Conservation (phyloP, 192 early-diverging fungal genomes). For the Coemansia sp. region DNA sequence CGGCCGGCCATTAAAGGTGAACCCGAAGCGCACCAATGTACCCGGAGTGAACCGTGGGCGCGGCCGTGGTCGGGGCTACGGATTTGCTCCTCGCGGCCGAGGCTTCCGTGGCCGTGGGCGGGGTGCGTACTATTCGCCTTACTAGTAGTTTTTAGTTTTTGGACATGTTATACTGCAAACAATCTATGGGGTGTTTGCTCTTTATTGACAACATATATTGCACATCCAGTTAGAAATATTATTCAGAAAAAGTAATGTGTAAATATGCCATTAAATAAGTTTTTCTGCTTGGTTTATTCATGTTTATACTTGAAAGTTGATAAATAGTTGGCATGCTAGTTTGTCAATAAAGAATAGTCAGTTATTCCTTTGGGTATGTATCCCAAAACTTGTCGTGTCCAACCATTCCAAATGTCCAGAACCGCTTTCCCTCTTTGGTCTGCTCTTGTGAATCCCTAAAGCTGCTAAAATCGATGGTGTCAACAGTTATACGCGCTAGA, state of each 20-base stretch:
- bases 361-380: background rate
- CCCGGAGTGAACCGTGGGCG: conserved; percentile 82
- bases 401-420: conserved; percentile 27
- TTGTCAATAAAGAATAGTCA: no score
- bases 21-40: conserved; percentile 92
- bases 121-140: conserved; percentile 39
- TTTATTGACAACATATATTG: no score
- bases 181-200: no score
- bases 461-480: conserved; percentile 7
- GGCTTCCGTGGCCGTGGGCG: conserved; percentile 51
- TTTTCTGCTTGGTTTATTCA: no score
- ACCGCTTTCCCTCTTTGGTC: conserved; percentile 6
- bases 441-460: conserved; percentile 8
- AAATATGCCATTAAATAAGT: no score
- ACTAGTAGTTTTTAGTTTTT: conserved; percentile 13
- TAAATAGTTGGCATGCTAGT: no score
- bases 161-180: no score
- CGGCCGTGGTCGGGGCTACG: conserved; percentile 66
- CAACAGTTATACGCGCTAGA: conserved; percentile 25
- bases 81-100: conserved; percentile 51
- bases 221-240: no score
- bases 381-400: conserved; percentile 36
- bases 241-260: no score
- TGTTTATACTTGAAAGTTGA: no score
- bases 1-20: conserved; percentile 79